Evolutionary conservation across 2,329 filamentous ascomycete genomes (phyloP).

Genomic region (Talaromyces sp.): DNA sequence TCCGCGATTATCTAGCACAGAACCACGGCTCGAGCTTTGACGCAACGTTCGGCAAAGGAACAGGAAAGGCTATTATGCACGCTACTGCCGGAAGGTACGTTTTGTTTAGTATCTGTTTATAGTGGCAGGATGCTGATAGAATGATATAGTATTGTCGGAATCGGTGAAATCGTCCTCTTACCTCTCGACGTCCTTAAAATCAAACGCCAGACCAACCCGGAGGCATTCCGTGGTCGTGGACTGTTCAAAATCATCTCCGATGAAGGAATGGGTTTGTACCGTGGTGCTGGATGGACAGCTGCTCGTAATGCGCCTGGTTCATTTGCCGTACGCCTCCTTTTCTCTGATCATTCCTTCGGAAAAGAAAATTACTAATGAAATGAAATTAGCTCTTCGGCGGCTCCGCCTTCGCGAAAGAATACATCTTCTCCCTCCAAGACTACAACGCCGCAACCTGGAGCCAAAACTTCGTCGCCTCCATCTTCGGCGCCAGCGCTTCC

Average conservation of each 20-base stretch:
- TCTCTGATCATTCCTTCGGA: no score
- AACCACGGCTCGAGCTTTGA: slow-evolving; percentile 84
- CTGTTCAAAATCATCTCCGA: slow-evolving; percentile 84
- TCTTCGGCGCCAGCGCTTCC: slow-evolving; percentile 91
- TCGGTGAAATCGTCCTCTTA: slow-evolving; percentile 92
- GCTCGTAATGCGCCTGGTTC: slow-evolving; percentile 94
- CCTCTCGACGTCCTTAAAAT: slow-evolving; percentile 98
- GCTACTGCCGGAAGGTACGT: slow-evolving; percentile 82
- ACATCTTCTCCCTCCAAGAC: slow-evolving; percentile 80
- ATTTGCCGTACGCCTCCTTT: slow-evolving; percentile 67
- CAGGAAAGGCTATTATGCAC: slow-evolving; percentile 96
- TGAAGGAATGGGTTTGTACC: slow-evolving; percentile 92
- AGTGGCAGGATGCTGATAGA: slow-evolving; percentile 5
- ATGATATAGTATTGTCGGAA: slow-evolving; percentile 81
- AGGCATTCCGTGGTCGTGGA: slow-evolving; percentile 91
- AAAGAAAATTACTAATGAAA: slow-evolving; percentile 14
- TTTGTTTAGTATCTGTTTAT: not conserved
- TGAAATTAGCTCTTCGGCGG: slow-evolving; percentile 83
- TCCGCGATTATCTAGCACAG: slow-evolving; percentile 76
- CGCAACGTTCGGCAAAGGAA: slow-evolving; percentile 86
- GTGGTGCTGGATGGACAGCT: slow-evolving; percentile 96
- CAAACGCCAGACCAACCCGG: slow-evolving; percentile 98
- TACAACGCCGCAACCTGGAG: slow-evolving; percentile 94
- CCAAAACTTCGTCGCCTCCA: slow-evolving; percentile 96
- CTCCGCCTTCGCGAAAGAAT: slow-evolving; percentile 95